phyloP scores from a whole-genome alignment of 2,329 filamentous ascomycete species.

The Trichophyton mentagrophytes region DNA sequence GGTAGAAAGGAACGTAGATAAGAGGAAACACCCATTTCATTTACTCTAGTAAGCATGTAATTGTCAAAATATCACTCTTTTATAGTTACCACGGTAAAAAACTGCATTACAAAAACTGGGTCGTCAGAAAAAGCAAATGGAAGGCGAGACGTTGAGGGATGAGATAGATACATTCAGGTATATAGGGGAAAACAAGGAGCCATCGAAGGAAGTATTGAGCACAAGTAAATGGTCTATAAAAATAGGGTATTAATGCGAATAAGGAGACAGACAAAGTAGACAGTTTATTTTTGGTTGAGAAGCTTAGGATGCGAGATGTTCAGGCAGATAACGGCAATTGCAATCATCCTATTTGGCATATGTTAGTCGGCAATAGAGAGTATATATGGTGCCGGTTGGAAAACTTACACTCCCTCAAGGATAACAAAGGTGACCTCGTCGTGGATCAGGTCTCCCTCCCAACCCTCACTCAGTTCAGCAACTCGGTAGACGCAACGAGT shows the following conservation, averaged over 20 bases:
- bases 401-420: constrained; percentile 35
- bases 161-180: background rate
- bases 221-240: background rate
- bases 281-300: constrained; percentile 1
- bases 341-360: constrained; percentile 8
- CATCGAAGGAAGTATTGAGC: background rate
- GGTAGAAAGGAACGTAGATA: too few relatives aligned
- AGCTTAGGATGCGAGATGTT: constrained; percentile 10
- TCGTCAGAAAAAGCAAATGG: background rate
- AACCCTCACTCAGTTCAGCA: constrained; percentile 38
- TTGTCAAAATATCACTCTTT: background rate
- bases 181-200: background rate
- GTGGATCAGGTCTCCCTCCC: constrained; percentile 36
- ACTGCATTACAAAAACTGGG: background rate
- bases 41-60: too few relatives aligned
- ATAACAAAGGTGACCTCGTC: constrained; percentile 40
- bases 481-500: constrained; percentile 39
- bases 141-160: background rate
- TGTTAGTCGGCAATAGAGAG: background rate
- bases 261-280: background rate
- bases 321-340: constrained; percentile 8
- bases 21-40: too few relatives aligned
- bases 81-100: background rate
- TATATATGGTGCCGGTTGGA: background rate
- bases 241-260: background rate